Conservation (phyloP, 495 filamentous ascomycete genomes). For the Copromyces sp. region DNA sequence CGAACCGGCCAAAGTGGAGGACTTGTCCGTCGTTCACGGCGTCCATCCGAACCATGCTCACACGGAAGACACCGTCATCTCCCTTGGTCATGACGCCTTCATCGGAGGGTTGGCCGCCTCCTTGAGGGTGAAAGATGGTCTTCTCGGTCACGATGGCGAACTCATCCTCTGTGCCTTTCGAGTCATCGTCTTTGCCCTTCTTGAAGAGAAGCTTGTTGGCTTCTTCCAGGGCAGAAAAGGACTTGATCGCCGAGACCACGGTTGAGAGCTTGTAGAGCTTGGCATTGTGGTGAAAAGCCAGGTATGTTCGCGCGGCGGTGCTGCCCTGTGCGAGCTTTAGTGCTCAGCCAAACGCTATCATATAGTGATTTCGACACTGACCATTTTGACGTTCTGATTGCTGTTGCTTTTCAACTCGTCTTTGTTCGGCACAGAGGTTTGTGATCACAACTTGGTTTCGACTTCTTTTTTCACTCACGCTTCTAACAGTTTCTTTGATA, state of each 20-base stretch:
- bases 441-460: not conserved
- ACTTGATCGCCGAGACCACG: constrained; percentile 31
- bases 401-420: not conserved
- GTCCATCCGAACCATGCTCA: constrained; percentile 41
- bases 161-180: constrained; percentile 20
- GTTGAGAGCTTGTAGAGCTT: constrained; percentile 36
- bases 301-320: constrained; percentile 31
- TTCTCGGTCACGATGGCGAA: constrained; percentile 43
- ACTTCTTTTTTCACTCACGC: not conserved
- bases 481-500: not conserved
- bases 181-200: constrained; percentile 20
- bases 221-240: constrained; percentile 36
- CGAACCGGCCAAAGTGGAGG: constrained; percentile 49
- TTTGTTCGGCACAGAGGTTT: not conserved
- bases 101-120: constrained; percentile 56
- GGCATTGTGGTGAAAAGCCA: constrained; percentile 46
- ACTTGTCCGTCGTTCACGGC: constrained; percentile 36
- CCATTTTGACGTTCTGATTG: not conserved
- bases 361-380: not conserved
- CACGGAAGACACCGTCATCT: constrained; percentile 30
- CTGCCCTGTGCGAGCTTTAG: constrained; percentile 3
- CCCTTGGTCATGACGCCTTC: constrained; percentile 37
- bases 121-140: constrained; percentile 61
- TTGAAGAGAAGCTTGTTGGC: constrained; percentile 42
- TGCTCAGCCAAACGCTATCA: not conserved